Base-by-base conservation (phyloP, 2,329 filamentous ascomycete species). In the Nigrospora sphaerica region DNA sequence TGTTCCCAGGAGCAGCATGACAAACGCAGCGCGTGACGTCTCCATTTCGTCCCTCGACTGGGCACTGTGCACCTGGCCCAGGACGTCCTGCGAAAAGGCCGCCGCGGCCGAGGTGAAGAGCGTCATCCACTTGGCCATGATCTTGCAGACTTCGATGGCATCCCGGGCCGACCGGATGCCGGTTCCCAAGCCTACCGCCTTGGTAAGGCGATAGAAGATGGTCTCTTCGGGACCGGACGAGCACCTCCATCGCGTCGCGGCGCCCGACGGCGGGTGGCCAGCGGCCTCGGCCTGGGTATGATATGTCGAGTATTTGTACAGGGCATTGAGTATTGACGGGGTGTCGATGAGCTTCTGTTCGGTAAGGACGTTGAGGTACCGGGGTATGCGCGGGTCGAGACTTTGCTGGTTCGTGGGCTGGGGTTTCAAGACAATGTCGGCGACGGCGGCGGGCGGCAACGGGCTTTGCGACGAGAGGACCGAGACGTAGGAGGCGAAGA, bases 161-260 rank as follows among this genome's bases (percentile, higher is more conserved):
- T 76, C 71, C 28, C 69, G 61, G 14, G 64, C 57, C 19, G 67
- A 68, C 47, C 61, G 65, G 41, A 81, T 75, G 2, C 70, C 72
- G 1, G 60, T 64, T 0, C 73, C 77, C 41, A 77, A 69, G 2
- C 74, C 85, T 43, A 97, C 90, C 0, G 85, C 86, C 66, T 95
- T 95, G 3, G 89, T 88, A 43, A 98, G 89, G 4, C 91, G 83
- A 64, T 95, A 95, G 59, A 96, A 85, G 66, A 97, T 88, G 43
- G 93, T 84, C 68, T 96, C 95, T 62, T 98, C 93, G 0, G 85
- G 64, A 49, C 69, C 69, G 52, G 78, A 81, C 1, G 80, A 83
- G 60, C 65, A 77, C 44, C 62, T 68, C 80, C 80, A 85, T 49
- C 73, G 62, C 31, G 61, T 35, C 32, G 45, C 48, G 1, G 50